Conservation (phyloP, 2,329 filamentous ascomycete species). For the Fusarium longipes region DNA sequence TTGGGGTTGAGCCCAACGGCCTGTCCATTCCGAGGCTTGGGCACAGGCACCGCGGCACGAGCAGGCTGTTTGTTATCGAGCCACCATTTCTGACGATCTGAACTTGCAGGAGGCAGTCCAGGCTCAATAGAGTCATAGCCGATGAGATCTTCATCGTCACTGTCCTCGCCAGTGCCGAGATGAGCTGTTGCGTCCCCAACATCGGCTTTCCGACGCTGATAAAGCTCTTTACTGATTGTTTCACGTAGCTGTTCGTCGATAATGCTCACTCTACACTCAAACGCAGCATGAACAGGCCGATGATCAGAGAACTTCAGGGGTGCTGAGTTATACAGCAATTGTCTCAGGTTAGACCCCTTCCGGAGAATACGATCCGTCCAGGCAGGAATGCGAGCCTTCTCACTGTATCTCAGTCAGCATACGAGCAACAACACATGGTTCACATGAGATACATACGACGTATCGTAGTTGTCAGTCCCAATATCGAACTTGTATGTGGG, state of each 20-base stretch:
- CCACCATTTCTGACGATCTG: conserved; percentile 78
- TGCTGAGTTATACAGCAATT: conserved; percentile 84
- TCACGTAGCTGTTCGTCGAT: conserved; percentile 81
- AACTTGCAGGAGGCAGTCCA: conserved; percentile 75
- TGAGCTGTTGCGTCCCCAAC: conserved; percentile 72
- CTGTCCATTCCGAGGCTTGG: conserved; percentile 61
- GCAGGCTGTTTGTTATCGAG: conserved; percentile 78
- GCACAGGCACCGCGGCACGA: conserved; percentile 76
- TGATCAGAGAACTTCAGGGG: conserved; percentile 93
- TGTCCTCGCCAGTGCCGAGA: conserved; percentile 62
- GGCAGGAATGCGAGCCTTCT: conserved; percentile 93
- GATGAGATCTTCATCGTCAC: conserved; percentile 82
- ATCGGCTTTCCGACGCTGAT: conserved; percentile 73
- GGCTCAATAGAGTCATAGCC: conserved; percentile 87
- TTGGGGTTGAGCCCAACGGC: conserved; percentile 76
- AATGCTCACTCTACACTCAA: conserved; percentile 84
- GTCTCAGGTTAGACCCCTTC: conserved; percentile 84
- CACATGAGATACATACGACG: conserved; percentile 69
- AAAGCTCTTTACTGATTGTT: conserved; percentile 78
- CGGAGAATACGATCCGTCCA: conserved; percentile 96
- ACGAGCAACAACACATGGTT: not conserved
- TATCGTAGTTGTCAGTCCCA: conserved; percentile 89
- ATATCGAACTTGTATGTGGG: conserved; percentile 98
- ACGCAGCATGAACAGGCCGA: conserved; percentile 91
- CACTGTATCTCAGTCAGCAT: conserved; percentile 59